Evolutionary conservation across 2,329 filamentous ascomycete genomes (phyloP), one percentile per base, ranked within the genome.

Genomic region (Neofusicoccum umdonicola): DNA sequence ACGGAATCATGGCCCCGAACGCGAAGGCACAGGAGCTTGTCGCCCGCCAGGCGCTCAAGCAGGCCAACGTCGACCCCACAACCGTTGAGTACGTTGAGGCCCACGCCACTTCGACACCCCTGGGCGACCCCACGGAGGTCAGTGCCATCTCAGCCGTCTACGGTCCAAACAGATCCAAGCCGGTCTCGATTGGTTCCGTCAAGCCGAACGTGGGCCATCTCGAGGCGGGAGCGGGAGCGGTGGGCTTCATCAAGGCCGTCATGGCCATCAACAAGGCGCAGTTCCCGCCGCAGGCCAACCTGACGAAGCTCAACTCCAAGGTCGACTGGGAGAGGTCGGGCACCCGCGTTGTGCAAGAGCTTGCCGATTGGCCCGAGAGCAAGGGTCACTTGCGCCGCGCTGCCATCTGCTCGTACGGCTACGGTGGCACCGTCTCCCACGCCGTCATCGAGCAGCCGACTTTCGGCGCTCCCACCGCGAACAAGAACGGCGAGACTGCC

Each of bases 361-460:
- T 48, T 1, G 66, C 67, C 9, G 47, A 64, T 5, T 76, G 73
- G 73, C 63, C 67, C 1, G 39, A 22, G 17, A n/a, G 19, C 17
- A 22, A 6, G 19, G 22, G 27, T 11, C 19, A 62, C 2, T 27
- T 52, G 13, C 70, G 67, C 42, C 76, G 79, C 37, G 80, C 79
- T 1, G 79, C 79, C 42, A 73, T 84, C 1, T 83, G 81, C 64
- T 77, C 78, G n/a, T 84, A 83, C 66, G 81, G 79, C 0, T 78
- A 77, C 56, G 78, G 79, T 4, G 80, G 79, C 5, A 76, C 80
- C 0, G 80, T 80, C 41, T 75, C 77, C 2, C 78, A 81, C 65
- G 74, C 74, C 0, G 77, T 83, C 37, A 54, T 83, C 39, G 79
- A 83, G 34, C 44, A 64, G 44, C 48, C 60, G 7, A 8, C 48